These are phyloP conservation scores for Hamamelis virginiana DNA, from an alignment of 164 flowering plant species.

Conservation along the genomic window DNA sequence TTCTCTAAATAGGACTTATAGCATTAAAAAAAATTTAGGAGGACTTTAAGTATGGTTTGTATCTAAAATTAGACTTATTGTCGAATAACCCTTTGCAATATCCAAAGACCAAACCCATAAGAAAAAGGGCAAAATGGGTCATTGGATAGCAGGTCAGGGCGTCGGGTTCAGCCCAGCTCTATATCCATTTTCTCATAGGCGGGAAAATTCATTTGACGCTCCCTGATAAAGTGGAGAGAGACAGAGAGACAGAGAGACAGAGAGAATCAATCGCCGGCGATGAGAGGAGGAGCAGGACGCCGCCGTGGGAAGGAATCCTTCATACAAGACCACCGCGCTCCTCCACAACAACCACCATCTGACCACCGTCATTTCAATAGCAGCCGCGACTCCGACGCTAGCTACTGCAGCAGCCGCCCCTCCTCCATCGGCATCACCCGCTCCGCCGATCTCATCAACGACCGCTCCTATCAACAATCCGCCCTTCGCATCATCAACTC, in stretches of 20 bases:
- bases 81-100: no score
- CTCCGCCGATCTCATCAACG: slow-evolving; percentile 37
- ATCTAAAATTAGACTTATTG: no score
- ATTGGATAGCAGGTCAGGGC: no score
- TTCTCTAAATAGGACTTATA: no score
- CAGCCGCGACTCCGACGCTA: slow-evolving; percentile 66
- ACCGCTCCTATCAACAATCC: slow-evolving; percentile 49
- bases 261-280: background rate
- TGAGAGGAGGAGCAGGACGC: slow-evolving; percentile 1
- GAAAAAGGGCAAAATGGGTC: no score
- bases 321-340: background rate
- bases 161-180: no score
- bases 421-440: slow-evolving; percentile 30
- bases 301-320: slow-evolving; percentile 2
- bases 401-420: slow-evolving; percentile 56
- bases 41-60: no score
- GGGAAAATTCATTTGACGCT: background rate
- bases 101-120: no score
- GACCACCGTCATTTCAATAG: slow-evolving; percentile 17
- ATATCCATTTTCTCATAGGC: background rate
- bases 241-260: background rate
- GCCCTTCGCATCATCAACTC: slow-evolving; percentile 63
- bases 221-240: background rate
- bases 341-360: slow-evolving; percentile 11
- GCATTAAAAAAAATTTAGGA: no score